A percentile compares a stretch with the other conserved stretches of the same genome.
Conservation (phyloP, 2,329 filamentous ascomycete genomes). For the Xylariaceae sp. region DNA sequence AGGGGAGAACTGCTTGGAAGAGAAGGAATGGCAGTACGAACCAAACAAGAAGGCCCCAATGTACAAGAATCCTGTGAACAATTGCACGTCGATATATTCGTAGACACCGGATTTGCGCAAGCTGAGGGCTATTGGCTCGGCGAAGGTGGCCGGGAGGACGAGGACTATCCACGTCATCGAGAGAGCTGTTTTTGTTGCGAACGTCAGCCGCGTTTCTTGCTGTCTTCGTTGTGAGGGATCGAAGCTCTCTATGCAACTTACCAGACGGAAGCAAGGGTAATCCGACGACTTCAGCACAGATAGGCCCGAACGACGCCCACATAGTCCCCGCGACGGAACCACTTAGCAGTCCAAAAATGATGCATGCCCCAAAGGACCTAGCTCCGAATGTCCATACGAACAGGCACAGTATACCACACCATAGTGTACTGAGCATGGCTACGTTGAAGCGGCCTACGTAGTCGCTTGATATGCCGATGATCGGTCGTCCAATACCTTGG, state of each 20-base stretch:
- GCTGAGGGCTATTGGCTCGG: slow-evolving; percentile 59
- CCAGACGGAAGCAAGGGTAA: slow-evolving; percentile 64
- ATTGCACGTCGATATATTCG: slow-evolving; percentile 49
- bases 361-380: slow-evolving; percentile 58
- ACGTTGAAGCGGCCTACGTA: slow-evolving; percentile 69
- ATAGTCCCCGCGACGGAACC: slow-evolving; percentile 68
- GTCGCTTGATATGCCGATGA: slow-evolving; percentile 71
- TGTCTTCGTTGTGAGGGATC: slow-evolving; percentile 11
- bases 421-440: slow-evolving; percentile 59
- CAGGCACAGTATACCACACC: slow-evolving; percentile 61
- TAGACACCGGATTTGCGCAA: slow-evolving; percentile 42
- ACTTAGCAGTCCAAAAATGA: slow-evolving; percentile 65
- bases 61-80: slow-evolving; percentile 61
- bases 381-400: slow-evolving; percentile 71
- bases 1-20: no score
- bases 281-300: slow-evolving; percentile 71
- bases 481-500: slow-evolving; percentile 64
- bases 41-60: slow-evolving; percentile 48
- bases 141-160: slow-evolving; percentile 66
- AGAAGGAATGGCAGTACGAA: slow-evolving; percentile 20
- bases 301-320: slow-evolving; percentile 65
- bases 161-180: slow-evolving; percentile 70
- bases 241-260: slow-evolving; percentile 14
- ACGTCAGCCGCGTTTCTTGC: no score
- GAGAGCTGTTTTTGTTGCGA: slow-evolving; percentile 46